phyloP scores from a whole-genome alignment of 306 rosid species.

The Delonix regia region DNA sequence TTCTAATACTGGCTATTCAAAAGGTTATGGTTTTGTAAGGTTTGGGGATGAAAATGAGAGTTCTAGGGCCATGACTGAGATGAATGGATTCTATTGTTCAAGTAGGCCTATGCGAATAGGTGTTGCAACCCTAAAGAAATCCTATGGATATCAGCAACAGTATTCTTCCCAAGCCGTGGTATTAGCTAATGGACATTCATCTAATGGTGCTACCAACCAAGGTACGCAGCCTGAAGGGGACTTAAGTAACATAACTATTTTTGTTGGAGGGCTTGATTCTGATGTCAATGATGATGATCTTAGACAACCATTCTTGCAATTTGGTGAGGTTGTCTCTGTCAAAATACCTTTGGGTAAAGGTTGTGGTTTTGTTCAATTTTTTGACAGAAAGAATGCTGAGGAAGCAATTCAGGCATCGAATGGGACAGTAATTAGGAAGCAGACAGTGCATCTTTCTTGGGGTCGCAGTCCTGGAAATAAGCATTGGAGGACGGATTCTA shows the following conservation, averaged over 20 bases:
- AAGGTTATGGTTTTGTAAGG: constrained; percentile 91
- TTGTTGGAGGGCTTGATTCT: constrained; percentile 98
- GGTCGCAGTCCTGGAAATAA: constrained; percentile 93
- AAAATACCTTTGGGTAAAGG: constrained; percentile 94
- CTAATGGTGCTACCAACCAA: constrained; percentile 70
- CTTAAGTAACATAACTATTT: constrained; percentile 83
- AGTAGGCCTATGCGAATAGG: constrained; percentile 85
- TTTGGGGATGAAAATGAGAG: constrained; percentile 87
- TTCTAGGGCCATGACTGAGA: constrained; percentile 76
- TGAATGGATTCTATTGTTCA: constrained; percentile 84
- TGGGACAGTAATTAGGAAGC: constrained; percentile 88
- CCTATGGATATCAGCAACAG: constrained; percentile 75
- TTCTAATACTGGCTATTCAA: constrained; percentile 83
- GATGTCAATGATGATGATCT: constrained; percentile 88
- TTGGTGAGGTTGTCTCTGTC: constrained; percentile 88
- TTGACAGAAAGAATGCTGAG: constrained; percentile 91
- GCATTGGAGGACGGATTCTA: constrained; percentile 84
- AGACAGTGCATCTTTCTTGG: constrained; percentile 96
- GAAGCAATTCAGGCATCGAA: too few relatives aligned
- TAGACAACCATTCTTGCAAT: constrained; percentile 80
- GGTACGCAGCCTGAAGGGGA: constrained; percentile 83
- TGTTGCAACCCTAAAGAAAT: constrained; percentile 87
- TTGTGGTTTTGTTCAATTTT: constrained; percentile 96
- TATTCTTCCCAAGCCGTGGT: constrained; percentile 88
- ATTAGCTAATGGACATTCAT: constrained; percentile 83